Percentiles rank a stretch among this genome's conserved stretches.
These are phyloP conservation scores for Lecanosticta acicola DNA, from an alignment of 2,329 filamentous ascomycete species.

Conservation along the genomic window DNA sequence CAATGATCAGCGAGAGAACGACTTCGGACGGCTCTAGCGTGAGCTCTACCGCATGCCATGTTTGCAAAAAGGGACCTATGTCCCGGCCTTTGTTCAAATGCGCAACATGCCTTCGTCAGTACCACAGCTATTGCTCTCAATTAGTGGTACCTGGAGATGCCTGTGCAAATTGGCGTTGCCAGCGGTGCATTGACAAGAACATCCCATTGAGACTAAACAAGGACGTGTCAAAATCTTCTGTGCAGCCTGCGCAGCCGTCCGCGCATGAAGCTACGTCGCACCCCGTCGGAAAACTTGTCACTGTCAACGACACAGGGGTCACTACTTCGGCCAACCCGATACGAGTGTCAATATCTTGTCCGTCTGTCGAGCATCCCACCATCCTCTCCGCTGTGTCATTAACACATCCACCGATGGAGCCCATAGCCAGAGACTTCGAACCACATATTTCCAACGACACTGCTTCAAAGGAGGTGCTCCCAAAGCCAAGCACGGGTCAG, in stretches of 20 bases:
- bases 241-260: neutral
- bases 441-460: too few relatives aligned
- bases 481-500: neutral
- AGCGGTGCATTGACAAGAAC: slow-evolving; percentile 21
- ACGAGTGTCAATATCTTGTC: too few relatives aligned
- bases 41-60: slow-evolving; percentile 7
- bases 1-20: slow-evolving; percentile 8
- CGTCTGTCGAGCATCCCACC: too few relatives aligned
- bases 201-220: neutral
- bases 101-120: slow-evolving; percentile 13
- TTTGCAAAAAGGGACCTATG: slow-evolving; percentile 6
- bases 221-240: too few relatives aligned
- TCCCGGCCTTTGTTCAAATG: slow-evolving; percentile 7
- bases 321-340: too few relatives aligned
- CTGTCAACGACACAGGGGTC: too few relatives aligned
- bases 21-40: slow-evolving; percentile 4
- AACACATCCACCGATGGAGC: too few relatives aligned
- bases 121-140: slow-evolving; percentile 12
- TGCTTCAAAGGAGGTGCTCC: neutral
- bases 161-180: slow-evolving; percentile 26
- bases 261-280: too few relatives aligned
- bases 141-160: too few relatives aligned
- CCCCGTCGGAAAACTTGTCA: too few relatives aligned
- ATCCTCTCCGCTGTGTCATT: too few relatives aligned
- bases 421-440: too few relatives aligned